A percentile compares a stretch with the other conserved stretches of the same genome.
phyloP scores from a whole-genome alignment of 345 rosid species.

The Euphorbia lathyris region DNA sequence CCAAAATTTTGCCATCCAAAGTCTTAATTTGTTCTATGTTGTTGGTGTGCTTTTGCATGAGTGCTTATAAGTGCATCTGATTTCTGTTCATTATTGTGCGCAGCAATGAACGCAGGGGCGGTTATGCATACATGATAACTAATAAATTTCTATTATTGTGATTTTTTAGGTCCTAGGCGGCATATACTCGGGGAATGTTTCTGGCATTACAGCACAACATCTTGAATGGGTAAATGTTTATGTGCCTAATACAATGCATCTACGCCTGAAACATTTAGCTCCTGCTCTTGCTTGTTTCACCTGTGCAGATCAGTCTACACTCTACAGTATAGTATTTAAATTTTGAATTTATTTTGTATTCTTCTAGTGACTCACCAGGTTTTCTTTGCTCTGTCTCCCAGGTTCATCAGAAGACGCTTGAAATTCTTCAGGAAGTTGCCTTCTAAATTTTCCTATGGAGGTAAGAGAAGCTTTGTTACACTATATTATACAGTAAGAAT shows the following conservation, averaged over 20 bases:
- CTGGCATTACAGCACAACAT: conserved; percentile 93
- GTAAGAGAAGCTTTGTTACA: conserved; percentile 11
- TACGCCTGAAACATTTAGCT: conserved; percentile 3
- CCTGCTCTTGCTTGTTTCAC: conserved; percentile 7
- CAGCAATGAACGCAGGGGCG: background rate
- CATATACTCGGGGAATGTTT: conserved; percentile 66
- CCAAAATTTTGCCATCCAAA: background rate
- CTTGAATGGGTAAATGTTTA: conserved; percentile 73
- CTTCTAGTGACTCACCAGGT: background rate
- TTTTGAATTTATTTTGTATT: background rate
- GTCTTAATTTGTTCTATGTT: background rate
- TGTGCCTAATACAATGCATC: conserved; percentile 3
- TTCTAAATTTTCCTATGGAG: conserved; percentile 34
- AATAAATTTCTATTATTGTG: conserved; percentile 19
- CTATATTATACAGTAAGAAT: background rate
- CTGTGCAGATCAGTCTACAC: background rate
- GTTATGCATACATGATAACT: conserved; percentile 12
- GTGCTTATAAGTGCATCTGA: conserved; percentile 5
- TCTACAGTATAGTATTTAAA: background rate
- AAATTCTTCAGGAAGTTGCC: conserved; percentile 83
- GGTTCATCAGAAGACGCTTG: conserved; percentile 89
- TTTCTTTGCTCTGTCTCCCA: conserved; percentile 26
- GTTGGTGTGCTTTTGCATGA: background rate
- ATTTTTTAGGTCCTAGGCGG: conserved; percentile 78
- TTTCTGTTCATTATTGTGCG: conserved; percentile 1